A percentile compares a stretch with the other conserved stretches of the same genome.
Conservation (phyloP, 495 filamentous ascomycete species). For the Trichoderma orchidacearum region DNA sequence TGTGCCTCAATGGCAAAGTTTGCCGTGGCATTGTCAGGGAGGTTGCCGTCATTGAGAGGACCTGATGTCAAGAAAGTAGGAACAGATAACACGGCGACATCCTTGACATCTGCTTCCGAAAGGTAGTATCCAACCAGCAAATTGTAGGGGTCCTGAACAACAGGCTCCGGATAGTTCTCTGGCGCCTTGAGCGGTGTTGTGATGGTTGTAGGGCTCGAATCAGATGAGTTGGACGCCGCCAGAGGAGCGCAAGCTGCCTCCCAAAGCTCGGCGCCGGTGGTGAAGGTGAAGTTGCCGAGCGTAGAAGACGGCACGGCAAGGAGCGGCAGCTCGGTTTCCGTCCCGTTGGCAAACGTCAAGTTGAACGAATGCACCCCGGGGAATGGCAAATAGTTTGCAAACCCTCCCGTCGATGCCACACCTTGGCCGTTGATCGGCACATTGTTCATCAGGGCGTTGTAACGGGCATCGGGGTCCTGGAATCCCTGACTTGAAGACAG, state of each 20-base stretch:
- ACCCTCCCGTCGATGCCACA: background rate
- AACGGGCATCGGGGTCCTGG: conserved; percentile 22
- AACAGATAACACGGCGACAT: conserved; percentile 21
- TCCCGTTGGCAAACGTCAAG: background rate
- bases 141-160: conserved; percentile 11
- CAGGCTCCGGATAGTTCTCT: conserved; percentile 8
- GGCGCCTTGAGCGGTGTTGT: background rate
- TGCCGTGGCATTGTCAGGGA: conserved; percentile 9
- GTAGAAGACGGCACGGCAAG: background rate
- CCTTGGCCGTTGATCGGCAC: background rate
- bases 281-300: background rate
- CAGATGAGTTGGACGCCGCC: background rate
- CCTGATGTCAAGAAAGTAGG: conserved; percentile 9
- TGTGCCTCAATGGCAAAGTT: conserved; percentile 24
- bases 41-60: too few relatives aligned
- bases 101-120: conserved; percentile 23
- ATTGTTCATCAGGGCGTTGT: conserved; percentile 18
- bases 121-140: conserved; percentile 21
- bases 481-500: background rate
- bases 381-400: background rate
- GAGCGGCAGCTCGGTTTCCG: background rate
- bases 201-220: background rate
- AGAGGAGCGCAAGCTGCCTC: background rate
- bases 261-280: background rate
- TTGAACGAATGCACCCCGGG: background rate